Evolutionary conservation across 2,329 filamentous ascomycete genomes (phyloP).

Genomic region (Fusarium pseudoanthophilum): DNA sequence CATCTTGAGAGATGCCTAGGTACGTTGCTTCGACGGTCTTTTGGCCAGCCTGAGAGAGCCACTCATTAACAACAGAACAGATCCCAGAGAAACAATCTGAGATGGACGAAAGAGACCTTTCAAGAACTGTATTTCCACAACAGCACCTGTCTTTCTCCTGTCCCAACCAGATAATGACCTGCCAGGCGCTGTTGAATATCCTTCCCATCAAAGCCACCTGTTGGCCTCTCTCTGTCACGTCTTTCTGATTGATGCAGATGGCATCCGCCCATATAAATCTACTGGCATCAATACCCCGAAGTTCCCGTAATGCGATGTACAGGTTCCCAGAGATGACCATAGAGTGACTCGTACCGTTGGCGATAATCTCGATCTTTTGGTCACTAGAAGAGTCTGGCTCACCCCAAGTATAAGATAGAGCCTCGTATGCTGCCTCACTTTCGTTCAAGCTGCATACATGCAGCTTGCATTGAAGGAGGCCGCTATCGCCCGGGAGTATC

Average conservation of each 20-base stretch:
- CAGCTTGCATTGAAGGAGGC: background rate
- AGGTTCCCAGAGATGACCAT: accelerated
- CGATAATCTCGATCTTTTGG: background rate
- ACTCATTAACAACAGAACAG: accelerated
- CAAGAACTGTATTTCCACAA: background rate
- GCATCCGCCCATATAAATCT: background rate
- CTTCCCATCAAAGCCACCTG: background rate
- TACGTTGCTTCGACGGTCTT: background rate
- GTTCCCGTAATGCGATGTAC: background rate
- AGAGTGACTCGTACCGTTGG: accelerated
- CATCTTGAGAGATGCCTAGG: background rate
- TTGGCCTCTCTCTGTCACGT: background rate
- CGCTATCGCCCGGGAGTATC: too few relatives aligned
- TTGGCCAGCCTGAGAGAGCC: accelerated
- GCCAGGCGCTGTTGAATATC: background rate
- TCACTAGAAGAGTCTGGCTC: accelerated
- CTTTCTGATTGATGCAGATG: background rate
- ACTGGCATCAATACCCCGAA: accelerated
- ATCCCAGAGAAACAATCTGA: accelerated
- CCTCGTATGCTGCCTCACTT: background rate
- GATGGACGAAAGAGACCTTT: accelerated
- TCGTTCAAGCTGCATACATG: background rate
- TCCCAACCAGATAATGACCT: accelerated
- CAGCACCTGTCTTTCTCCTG: background rate
- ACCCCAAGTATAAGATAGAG: background rate